Evolutionary conservation across 768 basidiomycete species (phyloP), one percentile per base, ranked within the genome.

Genomic region (Floccularia luteovirens): DNA sequence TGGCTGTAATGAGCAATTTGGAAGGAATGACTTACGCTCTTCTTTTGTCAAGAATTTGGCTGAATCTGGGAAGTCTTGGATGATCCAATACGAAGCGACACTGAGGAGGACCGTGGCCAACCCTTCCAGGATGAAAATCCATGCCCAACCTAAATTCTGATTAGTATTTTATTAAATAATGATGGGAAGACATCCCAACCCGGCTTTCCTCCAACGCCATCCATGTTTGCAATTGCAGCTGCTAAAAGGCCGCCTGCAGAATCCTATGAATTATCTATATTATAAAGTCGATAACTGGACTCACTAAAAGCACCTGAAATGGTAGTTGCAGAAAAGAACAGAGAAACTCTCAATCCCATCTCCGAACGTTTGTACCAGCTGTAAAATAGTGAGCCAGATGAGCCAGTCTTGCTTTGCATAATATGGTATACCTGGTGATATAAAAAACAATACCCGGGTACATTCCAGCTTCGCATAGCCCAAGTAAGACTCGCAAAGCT

Each of bases 341-440:
- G 43, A 0, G 86, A 82, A 17, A 83, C 63, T 24, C 85, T 77
- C 23, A 73, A 66, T 12, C 82, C 85, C 48, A 84, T 70, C 50
- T 91, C 89, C 8, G 75, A 70, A 20, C 83, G 77, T 51, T 77
- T 81, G 58, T 90, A 90, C 85, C 88, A 90, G 49, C 81, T 83
- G 41, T 14, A 25, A 33, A n/a, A 10, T 7, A 14, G 27, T 24
- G 5, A 21, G 24, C 16, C 32, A 34, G n/a, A n/a, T n/a, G n/a
- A 22, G 32, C 36, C 30, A 23, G 23, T 14, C 31, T 6, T 12
- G 6, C 31, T 22, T 24, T 19, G 25, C n/a, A 13, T 11, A 21
- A 6, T 11, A 13, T 6, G 16, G 47, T 60, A 45, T 50, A 68
- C 79, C 74, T 75, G 21, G 76, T 75, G 24, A 79, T 69, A 49